These are phyloP conservation scores for Pythium brachiatum DNA, from an alignment of 352 stramenopile genomes.

Conservation along the genomic window DNA sequence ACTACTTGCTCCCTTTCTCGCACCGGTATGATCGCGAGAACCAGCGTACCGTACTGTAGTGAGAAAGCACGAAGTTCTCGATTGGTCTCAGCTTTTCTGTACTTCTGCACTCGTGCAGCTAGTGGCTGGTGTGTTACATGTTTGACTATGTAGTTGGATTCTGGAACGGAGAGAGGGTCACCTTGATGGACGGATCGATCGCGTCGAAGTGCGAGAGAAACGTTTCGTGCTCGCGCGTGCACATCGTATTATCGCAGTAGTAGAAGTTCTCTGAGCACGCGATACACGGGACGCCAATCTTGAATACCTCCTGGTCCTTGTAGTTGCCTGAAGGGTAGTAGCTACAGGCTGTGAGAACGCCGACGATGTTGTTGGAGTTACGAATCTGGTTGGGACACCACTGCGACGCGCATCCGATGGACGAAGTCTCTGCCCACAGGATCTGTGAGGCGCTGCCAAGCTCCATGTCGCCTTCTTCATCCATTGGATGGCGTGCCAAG, in stretches of 20 bases:
- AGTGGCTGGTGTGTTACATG: no score
- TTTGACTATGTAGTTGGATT: no score
- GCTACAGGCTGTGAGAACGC: conserved; percentile 23
- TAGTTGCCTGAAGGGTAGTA: conserved; percentile 23
- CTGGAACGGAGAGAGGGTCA: not conserved
- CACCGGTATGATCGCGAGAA: no score
- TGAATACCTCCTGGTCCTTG: conserved; percentile 4
- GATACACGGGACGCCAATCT: conserved; percentile 16
- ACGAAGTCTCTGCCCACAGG: conserved; percentile 17
- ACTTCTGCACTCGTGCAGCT: no score
- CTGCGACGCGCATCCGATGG: conserved; percentile 20
- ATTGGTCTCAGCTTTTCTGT: no score
- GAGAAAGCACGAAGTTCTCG: no score
- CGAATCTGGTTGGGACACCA: conserved; percentile 20
- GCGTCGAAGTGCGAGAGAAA: conserved; percentile 6
- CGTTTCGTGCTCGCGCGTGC: conserved; percentile 16
- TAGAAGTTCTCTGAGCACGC: conserved; percentile 5
- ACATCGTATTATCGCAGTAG: conserved; percentile 20
- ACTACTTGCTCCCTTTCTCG: no score
- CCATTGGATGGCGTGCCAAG: conserved; percentile 3
- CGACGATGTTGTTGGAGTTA: not conserved
- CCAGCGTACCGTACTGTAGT: no score
- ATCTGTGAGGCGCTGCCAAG: conserved; percentile 20
- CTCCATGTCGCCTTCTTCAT: conserved; percentile 12
- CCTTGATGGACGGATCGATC: conserved; percentile 15